Base-by-base conservation (phyloP, 2,329 filamentous ascomycete genomes). In the Alternaria sp. region DNA sequence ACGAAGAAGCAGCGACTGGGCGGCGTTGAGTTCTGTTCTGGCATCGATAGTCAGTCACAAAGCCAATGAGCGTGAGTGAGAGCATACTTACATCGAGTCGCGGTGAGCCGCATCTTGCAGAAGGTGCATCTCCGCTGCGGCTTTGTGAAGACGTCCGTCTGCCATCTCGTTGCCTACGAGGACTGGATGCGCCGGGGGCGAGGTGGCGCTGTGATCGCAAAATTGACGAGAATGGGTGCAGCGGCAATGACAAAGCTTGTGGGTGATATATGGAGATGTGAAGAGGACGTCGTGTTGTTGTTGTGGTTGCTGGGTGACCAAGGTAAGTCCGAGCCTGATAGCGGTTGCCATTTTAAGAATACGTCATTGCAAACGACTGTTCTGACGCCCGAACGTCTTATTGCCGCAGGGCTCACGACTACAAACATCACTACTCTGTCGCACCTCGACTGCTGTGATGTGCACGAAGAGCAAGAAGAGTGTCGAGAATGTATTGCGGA, bases 151-250 rank as follows among this genome's bases (percentile, higher is more conserved):
- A 36, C 13, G 15, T 1, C 6, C 13, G 30, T 36, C 30, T 0
- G 13, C 30, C 30, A 36, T 36, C 30, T 0, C 1, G 30, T 36
- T 36, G 30, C 30, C 13, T 15, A 4, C 3, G 30, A 2, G 7
- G 13, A 36, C 13, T 36, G 30, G 7, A 15, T 2, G 3, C 13
- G 30, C 13, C 9, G 30, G 13, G 3, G 13, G 7, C 4, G 13
- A 4, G 13, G 3, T 36, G 1, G 30, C 30, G 30, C 6, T 32
- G 13, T 36, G 30, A 7, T 13, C 4, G 2, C 3, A 15, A 1
- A 0, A 15, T 4, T 4, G 13, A 36, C 30, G 13, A 36, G 4
- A 36, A 3, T 15, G 13, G 0, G 13, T 4, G 1, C 3, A 0
- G 30, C 7, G 30, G 30, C 4, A 36, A 5, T 36, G 30, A 13